phyloP scores from a whole-genome alignment of 352 stramenopile species.

The Thalassiosira sp. region DNA sequence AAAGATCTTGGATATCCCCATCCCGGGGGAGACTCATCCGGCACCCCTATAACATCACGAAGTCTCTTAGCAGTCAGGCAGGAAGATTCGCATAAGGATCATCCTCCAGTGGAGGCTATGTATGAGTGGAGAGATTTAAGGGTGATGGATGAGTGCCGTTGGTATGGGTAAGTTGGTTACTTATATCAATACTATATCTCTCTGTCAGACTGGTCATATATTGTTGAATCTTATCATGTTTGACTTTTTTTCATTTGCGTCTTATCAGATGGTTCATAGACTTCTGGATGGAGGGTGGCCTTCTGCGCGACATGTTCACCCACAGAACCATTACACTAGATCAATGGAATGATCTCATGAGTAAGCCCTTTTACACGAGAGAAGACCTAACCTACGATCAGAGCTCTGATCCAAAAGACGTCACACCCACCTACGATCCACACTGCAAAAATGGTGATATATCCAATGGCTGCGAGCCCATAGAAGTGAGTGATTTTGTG shows the following conservation, averaged over 20 bases:
- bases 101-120: not conserved
- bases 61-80: too few species aligned
- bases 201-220: too few species aligned
- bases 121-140: conserved; percentile 47
- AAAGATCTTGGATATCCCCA: not conserved
- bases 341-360: conserved; percentile 45
- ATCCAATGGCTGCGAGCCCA: conserved; percentile 35
- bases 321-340: conserved; percentile 34
- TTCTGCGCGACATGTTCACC: conserved; percentile 38
- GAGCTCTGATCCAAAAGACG: too few species aligned
- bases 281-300: conserved; percentile 47
- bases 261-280: conserved; percentile 39
- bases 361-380: not conserved
- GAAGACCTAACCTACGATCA: not conserved
- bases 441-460: conserved; percentile 41
- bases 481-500: too few species aligned
- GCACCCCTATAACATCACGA: too few species aligned
- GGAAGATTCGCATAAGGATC: not conserved
- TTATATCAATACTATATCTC: not conserved
- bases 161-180: conserved; percentile 34
- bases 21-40: not conserved
- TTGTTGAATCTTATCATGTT: not conserved
- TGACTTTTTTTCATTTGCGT: not conserved
- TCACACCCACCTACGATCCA: conserved; percentile 40
- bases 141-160: conserved; percentile 50